Evolutionary conservation across 768 basidiomycete species (phyloP), one percentile per base, ranked within the genome.

Genomic region (Trichaptum fuscoviolaceum): DNA sequence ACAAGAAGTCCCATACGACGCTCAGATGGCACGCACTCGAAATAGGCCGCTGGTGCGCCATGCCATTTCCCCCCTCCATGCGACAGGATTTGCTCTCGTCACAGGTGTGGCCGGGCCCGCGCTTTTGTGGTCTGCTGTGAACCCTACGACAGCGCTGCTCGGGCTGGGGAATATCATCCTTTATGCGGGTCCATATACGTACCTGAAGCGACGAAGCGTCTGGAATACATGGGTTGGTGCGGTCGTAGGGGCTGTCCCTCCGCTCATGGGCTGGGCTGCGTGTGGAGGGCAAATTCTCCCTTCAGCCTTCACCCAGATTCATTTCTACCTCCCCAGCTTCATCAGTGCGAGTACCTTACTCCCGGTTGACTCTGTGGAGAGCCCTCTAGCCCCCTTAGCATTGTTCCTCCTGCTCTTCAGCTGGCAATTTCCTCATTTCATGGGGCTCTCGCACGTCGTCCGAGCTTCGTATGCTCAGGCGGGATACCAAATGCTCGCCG

Each of bases 341-440:
- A 76, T 91, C 30, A 75, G 82, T 36, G 3, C 59, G 15, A 25
- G 24, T 17, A 34, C 24, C 59, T 61, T 61, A 18, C 68, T 77
- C 57, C 67, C 76, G 12, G 63, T 67, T 7, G 69, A 77, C 5
- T 67, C 83, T 30, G 30, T 68, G 62, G 87, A 96, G 75, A 95
- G 93, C 73, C 89, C 95, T 0, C 84, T 97, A 57, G 86, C 91
- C 0, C 89, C 95, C 0, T 77, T 92, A 66, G 87, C 89, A 1
- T 80, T 99, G 2, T 93, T 92, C 78, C 83, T 89, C 77, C 77
- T 99, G 61, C 84, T 97, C 9, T 99, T 89, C 80, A 91, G 91
- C 68, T 99, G 96, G 96, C 97, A 99, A 74, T 99, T 99, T 79
- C 96, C 96, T 36, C 96, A 99, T 76, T 99, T 99, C 81, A 98